Evolutionary conservation across 805 yeast genomes (phyloP), one percentile per base, ranked within the genome.

Genomic region (Zygosaccharomyces gambellarensis): DNA sequence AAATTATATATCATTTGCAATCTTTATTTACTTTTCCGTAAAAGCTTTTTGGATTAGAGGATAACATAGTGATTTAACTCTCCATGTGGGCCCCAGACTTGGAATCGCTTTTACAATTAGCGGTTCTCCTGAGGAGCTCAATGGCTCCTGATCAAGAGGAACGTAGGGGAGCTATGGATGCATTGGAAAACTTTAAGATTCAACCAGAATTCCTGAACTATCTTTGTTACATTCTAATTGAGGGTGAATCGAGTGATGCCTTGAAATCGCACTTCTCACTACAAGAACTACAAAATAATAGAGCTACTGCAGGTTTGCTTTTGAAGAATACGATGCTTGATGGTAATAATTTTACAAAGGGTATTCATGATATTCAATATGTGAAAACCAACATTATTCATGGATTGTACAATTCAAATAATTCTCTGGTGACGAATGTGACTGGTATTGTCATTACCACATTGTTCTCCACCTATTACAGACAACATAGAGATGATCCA

Each of bases 371-470:
- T 69, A 66, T 54, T 56, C 72, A 66, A 8, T 75, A 78, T 57
- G 72, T 83, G 32, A 73, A 77, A 54, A 52, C 62, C n/a, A 59
- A 69, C 47, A 67, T 77, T 22, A 55, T 72, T 56, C 59, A 66
- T 53, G 74, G 89, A 19, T 52, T 68, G 17, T 59, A 61, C 36
- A 57, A 63, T 25, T 49, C 62, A 2, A 49, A 52, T 5, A 60
- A 57, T 45, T 32, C 48, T 17, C 71, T 87, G 56, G 86, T 92
- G 27, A 78, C 96, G 52, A 89, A 87, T 62, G 87, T 92, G 52
- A 84, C 97, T 5, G 97, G 97, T 36, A 90, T 84, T 61, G 96
- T 90, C 44, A 82, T 92, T 46, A 87, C 97, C 2, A 77, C 96
- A 0, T 69, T 94, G 28, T 85, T 90, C 57, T 74, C 85, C 2